These are phyloP conservation scores for Blastocystis hominis DNA, from an alignment of 352 stramenopile genomes.

Conservation along the genomic window DNA sequence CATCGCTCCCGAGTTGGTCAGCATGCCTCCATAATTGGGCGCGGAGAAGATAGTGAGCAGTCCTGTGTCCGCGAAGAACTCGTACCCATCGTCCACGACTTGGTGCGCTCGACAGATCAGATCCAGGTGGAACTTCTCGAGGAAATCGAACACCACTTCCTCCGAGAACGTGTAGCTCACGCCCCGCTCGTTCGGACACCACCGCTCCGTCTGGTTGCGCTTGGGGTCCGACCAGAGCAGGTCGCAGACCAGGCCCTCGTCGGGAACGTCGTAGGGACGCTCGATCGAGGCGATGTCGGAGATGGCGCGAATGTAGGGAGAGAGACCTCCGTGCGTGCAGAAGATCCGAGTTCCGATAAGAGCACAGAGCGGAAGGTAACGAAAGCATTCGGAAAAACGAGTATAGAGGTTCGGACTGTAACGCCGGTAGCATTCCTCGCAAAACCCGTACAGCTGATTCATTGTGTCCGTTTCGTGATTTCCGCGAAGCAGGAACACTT, in stretches of 20 bases:
- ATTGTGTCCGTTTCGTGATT: constrained; percentile 62
- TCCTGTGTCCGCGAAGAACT: constrained; percentile 68
- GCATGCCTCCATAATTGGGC: constrained; percentile 80
- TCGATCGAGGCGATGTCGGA: constrained; percentile 70
- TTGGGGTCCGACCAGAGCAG: constrained; percentile 76
- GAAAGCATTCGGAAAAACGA: constrained; percentile 59
- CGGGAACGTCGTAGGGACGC: constrained; percentile 76
- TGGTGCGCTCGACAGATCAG: constrained; percentile 93
- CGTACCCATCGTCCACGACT: constrained; percentile 69
- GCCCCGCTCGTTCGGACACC: constrained; percentile 86
- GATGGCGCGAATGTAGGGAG: constrained; percentile 73
- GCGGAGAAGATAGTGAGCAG: constrained; percentile 80
- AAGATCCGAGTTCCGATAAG: constrained; percentile 52
- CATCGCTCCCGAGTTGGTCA: constrained; percentile 77
- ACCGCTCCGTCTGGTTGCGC: constrained; percentile 64
- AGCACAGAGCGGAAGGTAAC: constrained; percentile 59
- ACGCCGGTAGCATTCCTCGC: constrained; percentile 59
- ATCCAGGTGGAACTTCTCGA: constrained; percentile 86
- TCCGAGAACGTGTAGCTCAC: constrained; percentile 93
- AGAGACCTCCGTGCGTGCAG: constrained; percentile 79
- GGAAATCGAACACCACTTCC: constrained; percentile 88
- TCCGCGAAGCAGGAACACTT: constrained; percentile 61
- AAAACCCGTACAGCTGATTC: constrained; percentile 60
- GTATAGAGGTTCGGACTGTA: constrained; percentile 60
- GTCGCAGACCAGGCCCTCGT: constrained; percentile 74